Conservation (phyloP, 1,139 yeast species). For the Suhomyces yuchorum region DNA sequence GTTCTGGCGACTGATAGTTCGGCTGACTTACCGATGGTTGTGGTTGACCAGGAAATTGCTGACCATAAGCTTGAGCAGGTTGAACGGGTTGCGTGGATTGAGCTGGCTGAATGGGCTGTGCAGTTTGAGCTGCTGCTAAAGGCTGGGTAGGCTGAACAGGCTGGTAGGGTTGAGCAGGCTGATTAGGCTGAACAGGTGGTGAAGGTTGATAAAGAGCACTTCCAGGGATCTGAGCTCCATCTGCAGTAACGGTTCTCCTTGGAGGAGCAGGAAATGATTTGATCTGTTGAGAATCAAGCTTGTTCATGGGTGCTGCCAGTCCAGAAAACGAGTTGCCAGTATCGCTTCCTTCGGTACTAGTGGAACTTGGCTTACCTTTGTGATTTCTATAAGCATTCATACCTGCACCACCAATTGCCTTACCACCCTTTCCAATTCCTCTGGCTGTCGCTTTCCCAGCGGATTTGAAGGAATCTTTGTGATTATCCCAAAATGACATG, state of each 20-base stretch:
- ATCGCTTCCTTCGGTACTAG: conserved; percentile 7
- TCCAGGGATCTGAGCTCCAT: conserved; percentile 11
- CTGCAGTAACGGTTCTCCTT: conserved; percentile 24
- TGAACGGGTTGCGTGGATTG: background rate
- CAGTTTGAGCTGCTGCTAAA: background rate
- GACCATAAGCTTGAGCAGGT: background rate
- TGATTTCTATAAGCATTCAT: conserved; percentile 47
- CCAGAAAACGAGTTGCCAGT: background rate
- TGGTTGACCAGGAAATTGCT: conserved; percentile 4
- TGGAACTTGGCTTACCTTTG: conserved; percentile 14
- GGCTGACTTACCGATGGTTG: background rate
- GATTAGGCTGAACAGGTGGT: conserved; percentile 13
- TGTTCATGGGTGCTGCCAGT: conserved; percentile 22
- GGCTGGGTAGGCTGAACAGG: background rate
- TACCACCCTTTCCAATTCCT: conserved; percentile 54
- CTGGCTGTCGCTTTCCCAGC: conserved; percentile 49
- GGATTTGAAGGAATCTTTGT: conserved; percentile 50
- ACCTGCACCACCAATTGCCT: conserved; percentile 52
- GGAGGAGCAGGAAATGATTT: conserved; percentile 58
- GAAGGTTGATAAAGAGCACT: conserved; percentile 13
- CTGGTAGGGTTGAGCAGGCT: background rate
- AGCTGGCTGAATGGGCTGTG: background rate
- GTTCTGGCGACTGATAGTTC: background rate
- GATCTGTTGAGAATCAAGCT: conserved; percentile 39
- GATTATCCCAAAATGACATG: conserved; percentile 51